Percentiles rank a stretch among this genome's conserved stretches.
These are phyloP conservation scores for Actinidia chinensis DNA, from an alignment of 179 eudicot genomes.

Conservation along the genomic window DNA sequence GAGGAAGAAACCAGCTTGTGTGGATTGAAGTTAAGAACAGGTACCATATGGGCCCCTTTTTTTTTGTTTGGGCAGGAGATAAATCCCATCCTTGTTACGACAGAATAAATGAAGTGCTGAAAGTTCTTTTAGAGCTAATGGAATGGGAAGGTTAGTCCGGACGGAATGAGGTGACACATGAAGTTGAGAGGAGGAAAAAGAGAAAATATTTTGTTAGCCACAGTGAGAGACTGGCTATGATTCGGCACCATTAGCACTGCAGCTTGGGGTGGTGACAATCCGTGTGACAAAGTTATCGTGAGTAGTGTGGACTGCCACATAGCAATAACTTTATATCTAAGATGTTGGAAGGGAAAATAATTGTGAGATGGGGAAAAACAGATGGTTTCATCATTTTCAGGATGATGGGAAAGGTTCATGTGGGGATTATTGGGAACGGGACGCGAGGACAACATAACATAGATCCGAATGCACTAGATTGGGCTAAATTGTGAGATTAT, in stretches of 20 bases:
- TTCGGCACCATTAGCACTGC: constrained; percentile 57
- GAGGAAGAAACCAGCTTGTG: constrained; percentile 61
- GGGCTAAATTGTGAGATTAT: not conserved
- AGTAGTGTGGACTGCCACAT: constrained; percentile 59
- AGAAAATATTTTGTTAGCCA: constrained; percentile 41
- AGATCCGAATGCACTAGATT: not conserved
- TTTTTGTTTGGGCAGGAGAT: constrained; percentile 68
- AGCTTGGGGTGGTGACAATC: constrained; percentile 50
- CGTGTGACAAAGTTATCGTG: constrained; percentile 54
- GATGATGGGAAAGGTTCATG: constrained; percentile 54
- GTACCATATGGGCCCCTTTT: too few relatives aligned
- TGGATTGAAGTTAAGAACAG: constrained; percentile 67
- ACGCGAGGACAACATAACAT: not conserved
- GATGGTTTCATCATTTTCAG: constrained; percentile 52
- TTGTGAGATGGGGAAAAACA: constrained; percentile 53
- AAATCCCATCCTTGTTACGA: constrained; percentile 53
- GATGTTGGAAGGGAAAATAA: constrained; percentile 42
- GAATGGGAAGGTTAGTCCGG: constrained; percentile 63
- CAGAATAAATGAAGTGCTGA: constrained; percentile 41
- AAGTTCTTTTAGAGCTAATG: constrained; percentile 46
- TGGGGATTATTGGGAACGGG: constrained; percentile 46
- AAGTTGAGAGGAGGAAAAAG: constrained; percentile 63
- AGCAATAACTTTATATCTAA: constrained; percentile 53
- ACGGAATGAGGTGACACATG: constrained; percentile 58
- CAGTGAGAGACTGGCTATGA: constrained; percentile 63